Percentiles rank a stretch among this genome's conserved stretches.
Evolutionary conservation across 2,329 filamentous ascomycete species (phyloP).

Genomic region (Blastomyces gilchristii): DNA sequence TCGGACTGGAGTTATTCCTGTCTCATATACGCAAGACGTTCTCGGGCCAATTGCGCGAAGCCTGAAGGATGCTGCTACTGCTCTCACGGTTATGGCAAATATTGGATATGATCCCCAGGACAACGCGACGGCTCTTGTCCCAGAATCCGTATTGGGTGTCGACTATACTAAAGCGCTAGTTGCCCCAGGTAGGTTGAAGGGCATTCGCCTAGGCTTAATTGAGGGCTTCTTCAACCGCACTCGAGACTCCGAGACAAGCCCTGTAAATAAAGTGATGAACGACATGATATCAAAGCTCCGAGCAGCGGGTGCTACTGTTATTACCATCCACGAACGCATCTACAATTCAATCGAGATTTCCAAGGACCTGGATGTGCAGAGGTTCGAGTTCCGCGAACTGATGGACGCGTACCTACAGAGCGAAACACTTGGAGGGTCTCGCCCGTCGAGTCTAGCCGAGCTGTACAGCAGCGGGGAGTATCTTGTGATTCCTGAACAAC

Average conservation of each 20-base stretch:
- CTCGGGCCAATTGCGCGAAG: conserved; percentile 46
- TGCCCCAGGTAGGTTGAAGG: conserved; percentile 24
- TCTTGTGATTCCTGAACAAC: conserved; percentile 51
- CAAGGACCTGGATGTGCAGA: conserved; percentile 47
- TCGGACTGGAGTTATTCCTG: conserved; percentile 43
- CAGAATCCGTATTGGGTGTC: conserved; percentile 30
- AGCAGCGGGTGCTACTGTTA: conserved; percentile 42
- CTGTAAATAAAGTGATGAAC: conserved; percentile 47
- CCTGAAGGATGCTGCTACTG: conserved; percentile 42
- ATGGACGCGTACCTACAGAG: conserved; percentile 48
- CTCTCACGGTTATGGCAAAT: conserved; percentile 45
- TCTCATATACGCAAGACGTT: conserved; percentile 48
- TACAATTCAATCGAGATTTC: conserved; percentile 46
- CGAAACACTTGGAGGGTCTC: conserved; percentile 15
- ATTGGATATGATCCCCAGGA: conserved; percentile 38
- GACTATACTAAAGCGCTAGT: conserved; percentile 40
- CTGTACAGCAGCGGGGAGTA: conserved; percentile 45
- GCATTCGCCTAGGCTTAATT: conserved; percentile 41
- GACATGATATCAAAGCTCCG: conserved; percentile 38
- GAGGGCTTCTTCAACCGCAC: conserved; percentile 51
- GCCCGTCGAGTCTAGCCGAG: conserved; percentile 35
- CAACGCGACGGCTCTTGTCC: conserved; percentile 27
- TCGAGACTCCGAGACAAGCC: conserved; percentile 42
- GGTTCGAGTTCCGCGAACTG: conserved; percentile 48
- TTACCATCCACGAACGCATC: conserved; percentile 40